Conservation (phyloP, 2,329 filamentous ascomycete genomes). For the Onygenales sp. region DNA sequence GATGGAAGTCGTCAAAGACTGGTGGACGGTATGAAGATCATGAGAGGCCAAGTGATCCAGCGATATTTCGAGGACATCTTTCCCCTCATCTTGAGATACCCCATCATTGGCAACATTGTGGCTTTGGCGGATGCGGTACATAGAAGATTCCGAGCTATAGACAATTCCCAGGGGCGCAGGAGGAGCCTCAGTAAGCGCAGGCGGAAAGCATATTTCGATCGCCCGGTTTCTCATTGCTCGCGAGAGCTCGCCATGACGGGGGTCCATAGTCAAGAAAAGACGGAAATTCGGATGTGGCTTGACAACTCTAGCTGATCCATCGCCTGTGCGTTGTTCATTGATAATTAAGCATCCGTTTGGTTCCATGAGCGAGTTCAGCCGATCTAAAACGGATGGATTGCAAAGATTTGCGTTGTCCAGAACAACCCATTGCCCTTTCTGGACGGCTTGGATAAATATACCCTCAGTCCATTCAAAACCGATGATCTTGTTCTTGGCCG, state of each 20-base stretch:
- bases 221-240: conserved; percentile 94
- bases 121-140: conserved; percentile 30
- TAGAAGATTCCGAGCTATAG: conserved; percentile 29
- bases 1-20: conserved; percentile 17
- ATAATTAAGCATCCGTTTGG: conserved; percentile 79
- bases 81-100: conserved; percentile 8
- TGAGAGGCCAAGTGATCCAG: conserved; percentile 28
- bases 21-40: conserved; percentile 25
- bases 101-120: conserved; percentile 16
- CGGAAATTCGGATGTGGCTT: conserved; percentile 78
- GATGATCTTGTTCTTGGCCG: conserved; percentile 56
- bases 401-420: conserved; percentile 97
- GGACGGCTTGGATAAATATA: conserved; percentile 75
- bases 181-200: conserved; percentile 21
- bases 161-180: conserved; percentile 17
- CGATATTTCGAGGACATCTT: conserved; percentile 20
- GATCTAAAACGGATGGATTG: conserved; percentile 85
- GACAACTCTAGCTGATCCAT: conserved; percentile 72
- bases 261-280: conserved; percentile 88
- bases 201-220: conserved; percentile 72
- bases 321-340: conserved; percentile 80
- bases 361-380: conserved; percentile 88
- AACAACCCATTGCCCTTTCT: conserved; percentile 83
- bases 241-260: conserved; percentile 84
- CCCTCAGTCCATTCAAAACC: conserved; percentile 96